Evolutionary conservation across 805 yeast species (phyloP).

Genomic region (Kurtzmaniella fragi): DNA sequence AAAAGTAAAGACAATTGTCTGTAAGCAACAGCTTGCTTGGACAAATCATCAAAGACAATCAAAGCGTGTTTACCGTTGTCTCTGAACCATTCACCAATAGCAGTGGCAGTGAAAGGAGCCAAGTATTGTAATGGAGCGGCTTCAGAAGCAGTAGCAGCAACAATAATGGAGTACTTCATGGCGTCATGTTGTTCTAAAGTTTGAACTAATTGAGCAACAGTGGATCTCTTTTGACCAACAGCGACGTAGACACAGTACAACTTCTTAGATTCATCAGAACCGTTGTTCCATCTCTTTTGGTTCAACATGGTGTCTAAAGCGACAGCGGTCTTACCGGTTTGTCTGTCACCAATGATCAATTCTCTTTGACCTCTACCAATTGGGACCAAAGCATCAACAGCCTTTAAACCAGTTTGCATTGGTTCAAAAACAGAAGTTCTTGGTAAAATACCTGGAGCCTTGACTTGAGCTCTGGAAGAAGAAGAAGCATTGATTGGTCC

Average conservation of each 20-base stretch:
- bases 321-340: constrained; percentile 99
- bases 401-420: constrained; percentile 99
- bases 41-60: constrained; percentile 95
- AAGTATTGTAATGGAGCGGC: constrained; percentile 99
- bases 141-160: constrained; percentile 99
- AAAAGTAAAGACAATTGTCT: constrained; percentile 97
- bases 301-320: constrained; percentile 97
- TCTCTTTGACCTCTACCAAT: constrained; percentile 99
- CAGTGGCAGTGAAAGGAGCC: constrained; percentile 99
- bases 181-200: constrained; percentile 98
- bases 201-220: constrained; percentile 99
- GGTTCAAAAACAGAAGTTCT: constrained; percentile 98
- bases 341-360: constrained; percentile 99
- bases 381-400: constrained; percentile 99
- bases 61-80: constrained; percentile 98
- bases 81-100: constrained; percentile 99
- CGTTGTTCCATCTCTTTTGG: constrained; percentile 98
- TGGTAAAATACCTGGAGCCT: constrained; percentile 99
- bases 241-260: constrained; percentile 99
- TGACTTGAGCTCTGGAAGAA: constrained; percentile 93
- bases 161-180: constrained; percentile 93
- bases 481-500: constrained; percentile 90
- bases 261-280: constrained; percentile 93
- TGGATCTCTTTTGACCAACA: constrained; percentile 99
- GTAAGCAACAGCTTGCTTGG: constrained; percentile 99